Percentiles rank a stretch among this genome's conserved stretches.
These are phyloP conservation scores for Litchi chinensis DNA, from an alignment of 345 rosid genomes.

Conservation along the genomic window DNA sequence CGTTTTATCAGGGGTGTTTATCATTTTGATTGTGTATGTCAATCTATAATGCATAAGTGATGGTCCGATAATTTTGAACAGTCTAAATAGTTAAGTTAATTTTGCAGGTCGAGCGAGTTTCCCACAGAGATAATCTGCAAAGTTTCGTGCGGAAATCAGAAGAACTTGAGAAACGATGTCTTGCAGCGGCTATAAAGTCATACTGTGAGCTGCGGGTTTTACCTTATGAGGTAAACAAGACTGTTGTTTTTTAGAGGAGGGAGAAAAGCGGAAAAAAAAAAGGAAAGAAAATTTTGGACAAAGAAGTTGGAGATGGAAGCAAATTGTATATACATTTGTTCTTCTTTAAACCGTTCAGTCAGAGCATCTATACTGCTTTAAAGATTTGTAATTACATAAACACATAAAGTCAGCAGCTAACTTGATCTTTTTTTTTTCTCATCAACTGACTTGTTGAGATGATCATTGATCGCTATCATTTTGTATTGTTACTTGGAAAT, in stretches of 20 bases:
- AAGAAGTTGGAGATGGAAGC: not conserved
- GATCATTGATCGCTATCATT: not conserved
- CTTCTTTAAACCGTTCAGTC: not conserved
- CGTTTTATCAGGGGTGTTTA: not conserved
- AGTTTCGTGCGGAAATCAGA: conserved; percentile 90
- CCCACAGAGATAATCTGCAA: conserved; percentile 79
- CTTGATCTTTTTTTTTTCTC: not conserved
- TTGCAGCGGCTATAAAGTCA: conserved; percentile 71
- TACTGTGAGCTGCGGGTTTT: conserved; percentile 89
- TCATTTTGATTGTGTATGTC: not conserved
- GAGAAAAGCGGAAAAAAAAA: not conserved
- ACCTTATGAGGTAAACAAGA: conserved; percentile 65
- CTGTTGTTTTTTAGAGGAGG: conserved; percentile 63
- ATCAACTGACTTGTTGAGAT: not conserved
- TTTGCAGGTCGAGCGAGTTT: conserved; percentile 91
- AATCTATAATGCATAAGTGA: not conserved
- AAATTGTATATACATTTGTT: not conserved
- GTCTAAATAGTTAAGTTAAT: not conserved
- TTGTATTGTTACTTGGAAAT: not conserved
- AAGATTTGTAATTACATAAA: conserved; percentile 2
- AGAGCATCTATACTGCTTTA: not conserved
- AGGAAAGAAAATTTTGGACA: conserved; percentile 9
- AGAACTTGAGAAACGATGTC: conserved; percentile 91
- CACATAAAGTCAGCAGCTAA: not conserved
- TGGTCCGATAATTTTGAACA: conserved; percentile 8